Percentiles rank a stretch among this genome's conserved stretches.
These are phyloP conservation scores for Choiromyces venosus DNA, from an alignment of 495 filamentous ascomycete species.

Conservation along the genomic window DNA sequence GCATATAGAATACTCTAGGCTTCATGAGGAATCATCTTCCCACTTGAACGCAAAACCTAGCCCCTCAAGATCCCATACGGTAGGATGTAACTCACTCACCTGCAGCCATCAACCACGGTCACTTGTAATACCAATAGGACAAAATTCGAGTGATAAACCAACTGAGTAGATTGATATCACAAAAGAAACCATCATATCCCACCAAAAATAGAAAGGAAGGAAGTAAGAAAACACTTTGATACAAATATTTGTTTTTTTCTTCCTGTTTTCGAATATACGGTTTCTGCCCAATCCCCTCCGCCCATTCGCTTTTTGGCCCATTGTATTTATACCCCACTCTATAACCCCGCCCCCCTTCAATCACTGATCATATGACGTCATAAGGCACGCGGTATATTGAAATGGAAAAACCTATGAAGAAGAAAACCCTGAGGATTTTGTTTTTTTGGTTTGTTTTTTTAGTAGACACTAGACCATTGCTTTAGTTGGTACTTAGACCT, in stretches of 20 bases:
- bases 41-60: background rate
- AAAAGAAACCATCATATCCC: background rate
- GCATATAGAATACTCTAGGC: background rate
- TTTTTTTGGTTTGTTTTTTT: background rate
- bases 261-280: background rate
- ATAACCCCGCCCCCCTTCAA: background rate
- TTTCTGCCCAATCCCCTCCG: background rate
- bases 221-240: background rate
- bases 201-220: background rate
- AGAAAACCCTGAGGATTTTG: background rate
- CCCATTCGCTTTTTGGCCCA: background rate
- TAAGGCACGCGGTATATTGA: background rate
- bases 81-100: background rate
- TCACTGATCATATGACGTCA: background rate
- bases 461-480: background rate
- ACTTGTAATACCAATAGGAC: background rate
- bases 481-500: constrained; percentile 57
- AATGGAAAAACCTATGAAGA: background rate
- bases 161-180: background rate
- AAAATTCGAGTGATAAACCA: background rate
- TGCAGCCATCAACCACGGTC: background rate
- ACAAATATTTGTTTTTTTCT: background rate
- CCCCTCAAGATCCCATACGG: too few relatives aligned
- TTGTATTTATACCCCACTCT: background rate
- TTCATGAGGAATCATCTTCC: background rate